phyloP scores from a whole-genome alignment of 1,284 basidiomycete species.

The Cutaneotrichosporon cyanovorans region DNA sequence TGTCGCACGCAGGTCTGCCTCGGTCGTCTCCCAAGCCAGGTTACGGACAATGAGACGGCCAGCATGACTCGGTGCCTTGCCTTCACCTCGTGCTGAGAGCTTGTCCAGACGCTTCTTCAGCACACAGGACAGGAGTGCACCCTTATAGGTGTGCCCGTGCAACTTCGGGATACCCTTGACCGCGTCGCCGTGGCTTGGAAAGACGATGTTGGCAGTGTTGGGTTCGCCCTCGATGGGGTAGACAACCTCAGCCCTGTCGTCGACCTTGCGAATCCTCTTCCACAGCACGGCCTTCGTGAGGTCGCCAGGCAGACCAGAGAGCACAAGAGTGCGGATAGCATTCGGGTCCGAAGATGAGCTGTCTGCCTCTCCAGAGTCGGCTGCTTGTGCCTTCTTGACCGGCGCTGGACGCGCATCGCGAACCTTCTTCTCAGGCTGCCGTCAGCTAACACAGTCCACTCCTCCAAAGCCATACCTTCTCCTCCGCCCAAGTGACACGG shows the following conservation, averaged over 20 bases:
- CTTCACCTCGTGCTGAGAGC: slow-evolving; percentile 47
- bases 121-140: slow-evolving; percentile 73
- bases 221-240: slow-evolving; percentile 55
- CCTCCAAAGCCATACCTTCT: slow-evolving; percentile 52
- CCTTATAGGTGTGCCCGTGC: slow-evolving; percentile 91
- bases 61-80: slow-evolving; percentile 50
- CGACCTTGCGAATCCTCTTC: slow-evolving; percentile 74
- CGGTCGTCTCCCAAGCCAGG: slow-evolving; percentile 68
- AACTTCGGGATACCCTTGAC: slow-evolving; percentile 70
- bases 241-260: slow-evolving; percentile 56
- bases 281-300: slow-evolving; percentile 69
- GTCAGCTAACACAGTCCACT: not conserved
- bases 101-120: slow-evolving; percentile 80
- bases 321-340: slow-evolving; percentile 70
- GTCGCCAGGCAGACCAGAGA: slow-evolving; percentile 63
- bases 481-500: slow-evolving; percentile 70
- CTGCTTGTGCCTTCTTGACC: not conserved
- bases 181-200: slow-evolving; percentile 64
- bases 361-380: slow-evolving; percentile 12
- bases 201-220: slow-evolving; percentile 62
- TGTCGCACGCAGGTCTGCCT: slow-evolving; percentile 75
- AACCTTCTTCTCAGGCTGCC: slow-evolving; percentile 10
- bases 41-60: slow-evolving; percentile 89
- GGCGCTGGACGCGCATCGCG: slow-evolving; percentile 7
- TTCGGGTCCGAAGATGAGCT: slow-evolving; percentile 54